phyloP scores from a whole-genome alignment of 164 flowering plant species.

The Tinospora cordifolia region DNA sequence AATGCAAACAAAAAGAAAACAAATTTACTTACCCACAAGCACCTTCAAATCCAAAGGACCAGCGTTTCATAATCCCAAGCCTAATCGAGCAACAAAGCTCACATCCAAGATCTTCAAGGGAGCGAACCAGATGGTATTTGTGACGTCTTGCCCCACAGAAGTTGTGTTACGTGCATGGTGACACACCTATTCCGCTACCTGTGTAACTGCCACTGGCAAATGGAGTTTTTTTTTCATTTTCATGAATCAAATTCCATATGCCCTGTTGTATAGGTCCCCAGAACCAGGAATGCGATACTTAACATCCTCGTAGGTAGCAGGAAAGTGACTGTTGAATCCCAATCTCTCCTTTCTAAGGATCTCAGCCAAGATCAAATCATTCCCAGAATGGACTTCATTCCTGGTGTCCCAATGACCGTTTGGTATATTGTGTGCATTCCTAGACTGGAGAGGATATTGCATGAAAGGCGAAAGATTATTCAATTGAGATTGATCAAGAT shows the following conservation, averaged over 20 bases:
- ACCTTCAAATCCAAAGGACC: background rate
- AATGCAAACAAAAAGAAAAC: background rate
- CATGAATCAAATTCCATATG: conserved; percentile 54
- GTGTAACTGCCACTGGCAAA: background rate
- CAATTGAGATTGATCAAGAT: conserved; percentile 49
- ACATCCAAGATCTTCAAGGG: background rate
- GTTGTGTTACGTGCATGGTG: background rate
- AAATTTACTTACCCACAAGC: background rate
- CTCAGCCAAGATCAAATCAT: conserved; percentile 40
- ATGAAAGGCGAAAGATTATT: conserved; percentile 41
- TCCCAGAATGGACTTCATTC: conserved; percentile 48
- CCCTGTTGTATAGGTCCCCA: conserved; percentile 63
- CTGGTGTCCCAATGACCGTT: conserved; percentile 73
- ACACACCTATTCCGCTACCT: conserved; percentile 2
- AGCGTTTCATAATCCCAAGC: background rate
- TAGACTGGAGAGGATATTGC: conserved; percentile 47
- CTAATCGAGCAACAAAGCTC: background rate
- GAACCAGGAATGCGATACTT: conserved; percentile 57
- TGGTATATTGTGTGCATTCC: conserved; percentile 37
- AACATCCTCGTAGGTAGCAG: conserved; percentile 52
- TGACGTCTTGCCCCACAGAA: background rate
- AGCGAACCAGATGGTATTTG: background rate
- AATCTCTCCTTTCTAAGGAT: conserved; percentile 55
- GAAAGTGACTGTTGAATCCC: conserved; percentile 41
- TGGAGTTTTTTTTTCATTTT: no score